Conservation (phyloP, 192 early-diverging fungal species). For the Backusella westeae region DNA sequence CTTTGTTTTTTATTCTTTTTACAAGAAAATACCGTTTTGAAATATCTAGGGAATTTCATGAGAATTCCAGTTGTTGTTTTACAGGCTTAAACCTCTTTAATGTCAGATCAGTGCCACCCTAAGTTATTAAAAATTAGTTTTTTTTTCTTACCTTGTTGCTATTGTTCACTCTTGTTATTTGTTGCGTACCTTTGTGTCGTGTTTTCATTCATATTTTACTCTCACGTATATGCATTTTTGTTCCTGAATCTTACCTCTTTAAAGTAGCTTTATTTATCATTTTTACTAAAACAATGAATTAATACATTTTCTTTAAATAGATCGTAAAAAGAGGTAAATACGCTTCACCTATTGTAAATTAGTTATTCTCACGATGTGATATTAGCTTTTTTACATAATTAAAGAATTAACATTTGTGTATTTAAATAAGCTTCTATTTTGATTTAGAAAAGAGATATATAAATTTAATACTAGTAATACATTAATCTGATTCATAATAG, state of each 20-base stretch:
- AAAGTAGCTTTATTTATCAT: neutral
- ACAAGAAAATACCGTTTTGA: conserved; percentile 6
- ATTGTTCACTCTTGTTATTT: neutral
- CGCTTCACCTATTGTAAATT: neutral
- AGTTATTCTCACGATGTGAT: neutral
- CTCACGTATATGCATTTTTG: neutral
- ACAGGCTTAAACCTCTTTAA: conserved; percentile 2
- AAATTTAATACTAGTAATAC: neutral
- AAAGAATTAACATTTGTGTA: neutral
- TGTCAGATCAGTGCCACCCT: neutral
- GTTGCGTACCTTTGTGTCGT: neutral
- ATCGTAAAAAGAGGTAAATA: neutral
- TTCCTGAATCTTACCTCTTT: neutral
- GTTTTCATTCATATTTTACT: neutral
- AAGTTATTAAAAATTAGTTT: neutral
- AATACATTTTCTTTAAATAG: neutral
- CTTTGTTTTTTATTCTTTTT: neutral
- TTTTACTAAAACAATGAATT: neutral
- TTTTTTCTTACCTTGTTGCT: too few species aligned
- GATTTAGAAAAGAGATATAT: neutral
- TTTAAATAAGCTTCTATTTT: neutral
- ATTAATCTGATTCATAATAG: neutral
- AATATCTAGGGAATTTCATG: neutral
- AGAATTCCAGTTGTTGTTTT: neutral
- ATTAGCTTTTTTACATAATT: neutral